Evolutionary conservation across 1,284 basidiomycete species (phyloP).

Genomic region (Afroboletus lepidellus): DNA sequence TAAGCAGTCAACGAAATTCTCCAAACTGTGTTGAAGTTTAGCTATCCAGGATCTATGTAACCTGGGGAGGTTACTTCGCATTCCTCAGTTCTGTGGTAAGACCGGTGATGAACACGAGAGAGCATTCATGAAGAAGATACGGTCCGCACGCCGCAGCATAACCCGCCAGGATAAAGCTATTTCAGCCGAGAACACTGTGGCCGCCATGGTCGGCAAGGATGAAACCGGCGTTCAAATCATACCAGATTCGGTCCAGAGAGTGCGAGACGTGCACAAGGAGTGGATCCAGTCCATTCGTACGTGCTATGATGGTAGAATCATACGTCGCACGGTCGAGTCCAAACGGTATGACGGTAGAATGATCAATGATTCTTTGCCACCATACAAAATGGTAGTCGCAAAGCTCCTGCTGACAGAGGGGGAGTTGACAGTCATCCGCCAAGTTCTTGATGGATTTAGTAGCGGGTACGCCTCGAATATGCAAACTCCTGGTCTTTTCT

Average conservation of each 20-base stretch:
- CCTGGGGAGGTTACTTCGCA: constrained; percentile 7
- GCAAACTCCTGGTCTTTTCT: background rate
- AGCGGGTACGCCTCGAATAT: background rate
- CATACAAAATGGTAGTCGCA: constrained; percentile 5
- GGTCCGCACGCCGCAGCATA: constrained; percentile 8
- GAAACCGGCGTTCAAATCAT: background rate
- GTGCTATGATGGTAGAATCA: background rate
- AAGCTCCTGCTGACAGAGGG: constrained; percentile 2
- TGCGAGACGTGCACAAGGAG: background rate
- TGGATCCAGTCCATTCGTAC: constrained; percentile 7
- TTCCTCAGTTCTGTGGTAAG: constrained; percentile 1
- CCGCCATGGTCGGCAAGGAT: background rate
- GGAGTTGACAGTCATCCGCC: constrained; percentile 3
- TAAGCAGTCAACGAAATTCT: background rate
- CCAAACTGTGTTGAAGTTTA: background rate
- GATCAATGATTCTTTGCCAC: constrained; percentile 9
- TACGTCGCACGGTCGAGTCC: constrained; percentile 9
- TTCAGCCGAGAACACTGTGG: constrained; percentile 8
- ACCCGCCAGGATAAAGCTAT: constrained; percentile 5
- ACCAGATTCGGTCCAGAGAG: constrained; percentile 6
- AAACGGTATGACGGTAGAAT: constrained; percentile 6
- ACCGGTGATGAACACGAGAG: background rate
- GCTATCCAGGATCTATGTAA: constrained; percentile 14
- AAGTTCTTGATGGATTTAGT: constrained; percentile 12
- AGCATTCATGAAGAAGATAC: background rate